phyloP scores from a whole-genome alignment of 2,329 filamentous ascomycete species.

The Diaporthe citriasiana region DNA sequence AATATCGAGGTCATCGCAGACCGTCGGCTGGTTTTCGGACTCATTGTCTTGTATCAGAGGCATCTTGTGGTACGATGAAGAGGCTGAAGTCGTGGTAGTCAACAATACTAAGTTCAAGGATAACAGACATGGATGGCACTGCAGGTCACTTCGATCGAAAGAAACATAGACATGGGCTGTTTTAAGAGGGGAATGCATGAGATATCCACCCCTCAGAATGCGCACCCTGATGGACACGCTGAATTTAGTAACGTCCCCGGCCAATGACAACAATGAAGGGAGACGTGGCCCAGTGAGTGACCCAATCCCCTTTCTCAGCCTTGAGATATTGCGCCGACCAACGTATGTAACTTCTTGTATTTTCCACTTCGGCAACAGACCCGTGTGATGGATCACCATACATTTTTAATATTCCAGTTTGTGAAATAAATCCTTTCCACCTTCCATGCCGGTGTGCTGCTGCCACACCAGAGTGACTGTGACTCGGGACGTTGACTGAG shows the following conservation, averaged over 20 bases:
- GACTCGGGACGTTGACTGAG: neutral
- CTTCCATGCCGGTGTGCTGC: neutral
- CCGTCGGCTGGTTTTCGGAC: neutral
- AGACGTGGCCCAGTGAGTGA: neutral
- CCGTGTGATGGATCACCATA: neutral
- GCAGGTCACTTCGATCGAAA: neutral
- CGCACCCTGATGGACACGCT: constrained; percentile 12
- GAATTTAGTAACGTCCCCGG: neutral
- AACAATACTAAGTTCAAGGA: neutral
- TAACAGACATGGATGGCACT: no score
- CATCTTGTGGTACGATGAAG: neutral
- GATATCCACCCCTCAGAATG: neutral
- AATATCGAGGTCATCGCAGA: constrained; percentile 16
- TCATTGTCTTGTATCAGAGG: constrained; percentile 10
- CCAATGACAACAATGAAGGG: neutral
- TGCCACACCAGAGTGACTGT: neutral
- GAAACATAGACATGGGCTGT: neutral
- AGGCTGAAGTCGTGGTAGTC: neutral
- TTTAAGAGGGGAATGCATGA: neutral
- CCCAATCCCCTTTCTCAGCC: no score
- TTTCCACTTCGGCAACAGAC: neutral
- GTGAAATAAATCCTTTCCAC: neutral
- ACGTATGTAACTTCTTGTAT: neutral
- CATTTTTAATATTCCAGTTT: rapidly evolving
- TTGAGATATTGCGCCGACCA: neutral